Evolutionary conservation across 1,139 yeast genomes (phyloP).

Genomic region (Yamadazyma atlantica): DNA sequence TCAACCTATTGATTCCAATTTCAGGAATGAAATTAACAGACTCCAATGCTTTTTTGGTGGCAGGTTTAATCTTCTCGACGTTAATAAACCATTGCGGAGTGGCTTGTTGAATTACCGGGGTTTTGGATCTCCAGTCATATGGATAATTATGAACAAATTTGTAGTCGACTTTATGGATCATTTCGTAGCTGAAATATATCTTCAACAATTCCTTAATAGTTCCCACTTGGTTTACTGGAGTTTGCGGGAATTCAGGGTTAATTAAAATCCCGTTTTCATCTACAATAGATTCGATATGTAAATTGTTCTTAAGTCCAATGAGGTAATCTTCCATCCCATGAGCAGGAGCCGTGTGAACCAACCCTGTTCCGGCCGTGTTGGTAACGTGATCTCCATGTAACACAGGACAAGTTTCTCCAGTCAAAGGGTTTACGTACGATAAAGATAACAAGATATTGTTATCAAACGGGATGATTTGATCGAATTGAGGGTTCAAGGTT

Average conservation of each 20-base stretch:
- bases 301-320: conserved; percentile 57
- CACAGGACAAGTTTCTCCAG: conserved; percentile 53
- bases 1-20: conserved; percentile 66
- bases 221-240: conserved; percentile 56
- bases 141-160: conserved; percentile 83
- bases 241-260: conserved; percentile 45
- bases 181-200: conserved; percentile 39
- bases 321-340: conserved; percentile 94
- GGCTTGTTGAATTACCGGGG: conserved; percentile 91
- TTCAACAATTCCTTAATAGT: conserved; percentile 40
- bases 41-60: conserved; percentile 59
- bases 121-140: conserved; percentile 94
- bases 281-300: conserved; percentile 73
- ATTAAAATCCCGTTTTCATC: conserved; percentile 70
- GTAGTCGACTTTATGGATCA: conserved; percentile 50
- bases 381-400: conserved; percentile 83
- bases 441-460: conserved; percentile 50
- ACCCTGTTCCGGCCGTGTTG: conserved; percentile 82
- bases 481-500: conserved; percentile 35
- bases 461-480: conserved; percentile 16
- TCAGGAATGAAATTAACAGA: conserved; percentile 71
- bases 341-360: conserved; percentile 97
- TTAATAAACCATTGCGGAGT: conserved; percentile 98
- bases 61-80: conserved; percentile 66
- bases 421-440: conserved; percentile 58